A percentile compares a stretch with the other conserved stretches of the same genome.
Evolutionary conservation across 768 basidiomycete genomes (phyloP).

Genomic region (Imleria badia): DNA sequence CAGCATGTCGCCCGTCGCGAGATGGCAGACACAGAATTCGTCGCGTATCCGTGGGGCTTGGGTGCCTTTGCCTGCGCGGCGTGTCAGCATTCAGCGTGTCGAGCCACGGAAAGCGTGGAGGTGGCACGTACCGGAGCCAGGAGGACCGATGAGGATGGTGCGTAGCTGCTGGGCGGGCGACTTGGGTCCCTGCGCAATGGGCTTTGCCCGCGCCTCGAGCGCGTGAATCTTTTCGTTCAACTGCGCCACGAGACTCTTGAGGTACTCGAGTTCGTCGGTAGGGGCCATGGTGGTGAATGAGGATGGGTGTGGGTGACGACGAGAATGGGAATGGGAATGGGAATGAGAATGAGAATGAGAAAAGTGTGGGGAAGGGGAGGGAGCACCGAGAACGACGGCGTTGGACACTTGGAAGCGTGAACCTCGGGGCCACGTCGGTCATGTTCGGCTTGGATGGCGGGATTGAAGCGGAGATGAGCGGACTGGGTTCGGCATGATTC

Average conservation of each 20-base stretch:
- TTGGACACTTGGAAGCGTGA: conserved; percentile 2
- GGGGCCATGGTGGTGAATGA: conserved; percentile 48
- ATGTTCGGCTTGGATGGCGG: conserved; percentile 6
- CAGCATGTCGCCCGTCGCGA: conserved; percentile 99
- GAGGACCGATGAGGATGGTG: conserved; percentile 93
- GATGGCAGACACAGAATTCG: conserved; percentile 94
- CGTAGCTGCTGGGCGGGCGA: conserved; percentile 79
- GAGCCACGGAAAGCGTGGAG: too few species aligned
- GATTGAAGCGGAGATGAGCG: conserved; percentile 25
- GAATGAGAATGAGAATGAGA: too few species aligned
- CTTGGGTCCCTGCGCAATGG: conserved; percentile 38
- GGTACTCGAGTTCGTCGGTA: conserved; percentile 85
- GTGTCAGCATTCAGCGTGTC: neutral
- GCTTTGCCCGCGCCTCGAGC: conserved; percentile 72
- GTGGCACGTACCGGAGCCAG: conserved; percentile 80
- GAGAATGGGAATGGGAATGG: too few species aligned
- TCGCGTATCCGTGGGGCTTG: conserved; percentile 93
- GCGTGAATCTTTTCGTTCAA: conserved; percentile 84
- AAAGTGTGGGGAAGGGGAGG: neutral
- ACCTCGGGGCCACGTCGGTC: neutral
- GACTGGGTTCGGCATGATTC: conserved; percentile 7
- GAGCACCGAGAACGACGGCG: neutral
- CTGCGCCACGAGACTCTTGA: conserved; percentile 89
- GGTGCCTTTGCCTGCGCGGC: conserved; percentile 90
- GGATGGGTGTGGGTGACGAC: too few species aligned